Percentiles rank a stretch among this genome's conserved stretches.
phyloP scores from a whole-genome alignment of 1,139 yeast species.

The Kodamaea derodonti region DNA sequence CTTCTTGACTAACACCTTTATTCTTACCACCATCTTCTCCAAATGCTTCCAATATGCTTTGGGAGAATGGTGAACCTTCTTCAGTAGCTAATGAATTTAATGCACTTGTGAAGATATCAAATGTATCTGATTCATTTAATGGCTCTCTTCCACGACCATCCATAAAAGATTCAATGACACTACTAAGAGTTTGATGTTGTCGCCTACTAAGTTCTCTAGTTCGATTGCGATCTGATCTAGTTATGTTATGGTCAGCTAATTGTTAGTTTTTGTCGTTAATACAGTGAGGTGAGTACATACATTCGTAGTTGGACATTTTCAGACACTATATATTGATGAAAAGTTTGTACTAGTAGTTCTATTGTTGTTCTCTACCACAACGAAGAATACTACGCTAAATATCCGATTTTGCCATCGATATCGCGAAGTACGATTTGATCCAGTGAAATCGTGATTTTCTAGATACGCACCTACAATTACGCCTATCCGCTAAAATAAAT shows the following conservation, averaged over 20 bases:
- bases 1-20: slow-evolving; percentile 65
- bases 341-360: too few species aligned
- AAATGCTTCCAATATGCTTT: slow-evolving; percentile 21
- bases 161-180: slow-evolving; percentile 35
- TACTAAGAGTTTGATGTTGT: slow-evolving; percentile 33
- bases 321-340: too few species aligned
- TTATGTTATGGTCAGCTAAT: slow-evolving; percentile 35
- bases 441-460: too few species aligned
- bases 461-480: too few species aligned
- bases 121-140: slow-evolving; percentile 9
- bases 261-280: slow-evolving; percentile 12
- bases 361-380: too few species aligned
- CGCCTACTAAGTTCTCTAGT: slow-evolving; percentile 14
- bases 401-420: too few species aligned
- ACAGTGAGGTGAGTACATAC: slow-evolving; percentile 23
- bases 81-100: slow-evolving; percentile 28
- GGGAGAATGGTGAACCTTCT: slow-evolving; percentile 31
- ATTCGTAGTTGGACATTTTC: slow-evolving; percentile 28
- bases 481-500: too few species aligned
- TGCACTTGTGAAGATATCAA: slow-evolving; percentile 19
- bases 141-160: slow-evolving; percentile 11
- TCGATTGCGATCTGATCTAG: slow-evolving; percentile 10
- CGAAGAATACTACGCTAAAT: too few species aligned
- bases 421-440: too few species aligned
- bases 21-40: slow-evolving; percentile 9